Evolutionary conservation across 768 basidiomycete species (phyloP).

Genomic region (Hortiboletus campestris): DNA sequence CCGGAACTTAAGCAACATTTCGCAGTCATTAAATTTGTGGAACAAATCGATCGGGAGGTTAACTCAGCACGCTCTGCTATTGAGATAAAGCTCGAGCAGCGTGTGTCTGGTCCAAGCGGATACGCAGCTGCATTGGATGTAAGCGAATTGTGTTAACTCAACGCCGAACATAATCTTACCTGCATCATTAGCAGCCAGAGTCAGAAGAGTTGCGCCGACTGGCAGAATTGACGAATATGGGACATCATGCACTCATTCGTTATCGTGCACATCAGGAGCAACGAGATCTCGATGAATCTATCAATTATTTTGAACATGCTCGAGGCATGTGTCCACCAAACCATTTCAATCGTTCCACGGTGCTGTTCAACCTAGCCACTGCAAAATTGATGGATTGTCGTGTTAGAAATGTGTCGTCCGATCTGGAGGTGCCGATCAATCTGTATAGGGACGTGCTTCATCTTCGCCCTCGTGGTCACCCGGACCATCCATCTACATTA

Average conservation of each 20-base stretch:
- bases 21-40: neutral
- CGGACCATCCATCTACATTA: neutral
- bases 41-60: neutral
- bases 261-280: neutral
- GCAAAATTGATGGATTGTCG: neutral
- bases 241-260: neutral
- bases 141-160: neutral
- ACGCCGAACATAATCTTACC: neutral
- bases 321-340: conserved; percentile 5
- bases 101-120: neutral
- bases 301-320: conserved; percentile 10
- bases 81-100: neutral
- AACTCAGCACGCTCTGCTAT: neutral
- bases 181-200: neutral
- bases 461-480: conserved; percentile 1
- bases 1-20: neutral
- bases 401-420: neutral
- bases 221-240: neutral
- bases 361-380: conserved; percentile 10
- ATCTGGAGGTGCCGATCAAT: conserved; percentile 4
- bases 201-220: neutral
- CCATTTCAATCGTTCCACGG: conserved; percentile 12
- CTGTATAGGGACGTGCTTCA: neutral
- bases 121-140: neutral
- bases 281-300: conserved; percentile 20